Conservation (phyloP, 192 early-diverging fungal species). For the Coemansia sp. region DNA sequence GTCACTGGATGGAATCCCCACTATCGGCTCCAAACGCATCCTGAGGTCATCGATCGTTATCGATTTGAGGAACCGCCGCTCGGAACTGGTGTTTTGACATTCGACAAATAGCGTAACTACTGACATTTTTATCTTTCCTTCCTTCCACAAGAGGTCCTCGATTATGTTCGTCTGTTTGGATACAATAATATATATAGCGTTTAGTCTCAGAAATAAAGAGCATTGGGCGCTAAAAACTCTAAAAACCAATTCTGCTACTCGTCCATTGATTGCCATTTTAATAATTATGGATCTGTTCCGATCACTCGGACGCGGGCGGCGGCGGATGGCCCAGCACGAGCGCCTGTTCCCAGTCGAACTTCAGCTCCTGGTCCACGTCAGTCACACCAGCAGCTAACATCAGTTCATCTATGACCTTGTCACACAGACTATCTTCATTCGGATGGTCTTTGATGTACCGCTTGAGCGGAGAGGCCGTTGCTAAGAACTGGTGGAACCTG, state of each 20-base stretch:
- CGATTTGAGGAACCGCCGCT: constrained; percentile 76
- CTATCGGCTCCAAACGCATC: constrained; percentile 86
- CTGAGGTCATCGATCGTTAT: constrained; percentile 38
- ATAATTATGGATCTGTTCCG: neutral
- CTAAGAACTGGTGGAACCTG: constrained; percentile 18
- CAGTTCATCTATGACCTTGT: no score
- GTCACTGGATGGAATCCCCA: constrained; percentile 73
- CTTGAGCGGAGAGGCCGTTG: constrained; percentile 20
- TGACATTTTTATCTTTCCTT: constrained; percentile 33
- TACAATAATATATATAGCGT: no score
- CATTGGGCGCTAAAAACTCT: no score
- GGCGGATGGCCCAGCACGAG: constrained; percentile 34
- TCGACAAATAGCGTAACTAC: constrained; percentile 91
- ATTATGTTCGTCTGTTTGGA: no score
- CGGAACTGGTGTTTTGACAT: constrained; percentile 76
- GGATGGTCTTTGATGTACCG: constrained; percentile 27
- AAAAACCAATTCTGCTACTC: no score
- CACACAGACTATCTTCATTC: no score
- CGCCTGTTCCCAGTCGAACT: constrained; percentile 35
- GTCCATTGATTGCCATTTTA: no score
- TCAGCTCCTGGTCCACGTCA: constrained; percentile 32
- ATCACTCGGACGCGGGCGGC: neutral
- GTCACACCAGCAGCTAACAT: constrained; percentile 14
- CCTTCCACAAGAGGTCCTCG: no score
- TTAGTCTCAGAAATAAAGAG: no score